Conservation (phyloP, 2,329 filamentous ascomycete genomes). For the Davidsoniella eucalypti region DNA sequence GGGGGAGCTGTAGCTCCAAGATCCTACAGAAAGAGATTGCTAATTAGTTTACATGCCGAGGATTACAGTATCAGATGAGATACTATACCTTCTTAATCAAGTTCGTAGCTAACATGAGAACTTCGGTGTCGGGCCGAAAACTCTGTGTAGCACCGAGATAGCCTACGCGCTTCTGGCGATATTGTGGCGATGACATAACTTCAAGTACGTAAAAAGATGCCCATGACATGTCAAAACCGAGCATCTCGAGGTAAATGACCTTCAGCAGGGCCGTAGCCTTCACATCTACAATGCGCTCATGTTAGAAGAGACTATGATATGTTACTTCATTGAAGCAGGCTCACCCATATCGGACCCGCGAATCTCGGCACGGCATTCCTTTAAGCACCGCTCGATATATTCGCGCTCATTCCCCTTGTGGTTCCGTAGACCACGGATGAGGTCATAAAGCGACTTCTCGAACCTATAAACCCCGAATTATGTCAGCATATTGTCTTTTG, state of each 20-base stretch:
- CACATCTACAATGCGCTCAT: constrained; percentile 42
- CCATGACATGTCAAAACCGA: constrained; percentile 99
- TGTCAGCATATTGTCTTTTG: not conserved
- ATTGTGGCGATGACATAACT: constrained; percentile 94
- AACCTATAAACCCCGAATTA: constrained; percentile 47
- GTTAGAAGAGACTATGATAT: not conserved
- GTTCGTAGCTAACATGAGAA: constrained; percentile 94
- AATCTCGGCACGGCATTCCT: constrained; percentile 90
- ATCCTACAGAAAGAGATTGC: constrained; percentile 34
- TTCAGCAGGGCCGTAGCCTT: constrained; percentile 94
- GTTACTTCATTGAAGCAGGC: constrained; percentile 17
- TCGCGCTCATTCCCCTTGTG: constrained; percentile 91
- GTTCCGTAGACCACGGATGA: constrained; percentile 87
- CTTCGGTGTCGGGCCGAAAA: constrained; percentile 88
- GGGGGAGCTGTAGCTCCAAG: constrained; percentile 55
- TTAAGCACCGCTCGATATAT: constrained; percentile 83
- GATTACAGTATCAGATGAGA: not conserved
- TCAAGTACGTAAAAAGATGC: constrained; percentile 95
- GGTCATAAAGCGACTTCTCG: constrained; percentile 97
- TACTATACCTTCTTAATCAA: constrained; percentile 67
- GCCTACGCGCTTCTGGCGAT: constrained; percentile 85
- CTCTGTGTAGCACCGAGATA: constrained; percentile 93
- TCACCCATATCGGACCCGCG: constrained; percentile 81
- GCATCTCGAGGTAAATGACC: constrained; percentile 96
- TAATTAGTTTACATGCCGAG: not conserved